Base-by-base conservation (phyloP, 2,329 filamentous ascomycete genomes). In the Hypomyces perniciosus region DNA sequence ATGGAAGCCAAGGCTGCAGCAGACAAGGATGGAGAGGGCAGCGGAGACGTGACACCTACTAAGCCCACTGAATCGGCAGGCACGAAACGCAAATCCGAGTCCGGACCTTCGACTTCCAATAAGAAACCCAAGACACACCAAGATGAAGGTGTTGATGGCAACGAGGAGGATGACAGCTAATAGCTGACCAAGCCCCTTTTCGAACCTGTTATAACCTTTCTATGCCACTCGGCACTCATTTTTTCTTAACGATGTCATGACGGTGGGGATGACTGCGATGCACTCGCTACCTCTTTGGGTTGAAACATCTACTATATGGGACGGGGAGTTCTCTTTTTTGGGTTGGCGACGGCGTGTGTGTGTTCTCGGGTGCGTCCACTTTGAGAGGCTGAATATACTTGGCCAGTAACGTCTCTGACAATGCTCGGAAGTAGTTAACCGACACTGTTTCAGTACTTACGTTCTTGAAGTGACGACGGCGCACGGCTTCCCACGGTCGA, bases 1-100 rank as follows among this genome's bases (percentile, higher is more conserved):
- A 90, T 96, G 75, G 91, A 96, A 64, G 81, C 83, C 60, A 79
- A 77, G 12, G 61, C 57, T 44, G 80, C 80, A 61, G 73, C 80
- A 61, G 73, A 70, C 46, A 65, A 57, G 3, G 61, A 63, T 8
- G 61, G 57, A 13, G 63, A 58, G 44, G 69, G 71, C 12, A 62
- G 40, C 65, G 67, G 65, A 10, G 65, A 63, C 46, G 51, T 48
- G 30, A 56, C 58, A 4, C 53, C 58, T 4, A 56, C 58, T 33
- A 64, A 60, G 46, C 46, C 58, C 43, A 53, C 59, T 37, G 59
- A 62, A 46, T 54, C 60, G 46, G 60, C 73, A 8, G 77, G 77
- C 50, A 75, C 72, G 33, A 85, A 85, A 69, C 75, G 82, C 60
- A 85, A 84, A 66, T 80, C 81, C 6, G 78, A 81, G 52, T 69